A percentile compares a stretch with the other conserved stretches of the same genome.
phyloP scores from a whole-genome alignment of 2,329 filamentous ascomycete genomes.

The Ceratocystis colombiana region DNA sequence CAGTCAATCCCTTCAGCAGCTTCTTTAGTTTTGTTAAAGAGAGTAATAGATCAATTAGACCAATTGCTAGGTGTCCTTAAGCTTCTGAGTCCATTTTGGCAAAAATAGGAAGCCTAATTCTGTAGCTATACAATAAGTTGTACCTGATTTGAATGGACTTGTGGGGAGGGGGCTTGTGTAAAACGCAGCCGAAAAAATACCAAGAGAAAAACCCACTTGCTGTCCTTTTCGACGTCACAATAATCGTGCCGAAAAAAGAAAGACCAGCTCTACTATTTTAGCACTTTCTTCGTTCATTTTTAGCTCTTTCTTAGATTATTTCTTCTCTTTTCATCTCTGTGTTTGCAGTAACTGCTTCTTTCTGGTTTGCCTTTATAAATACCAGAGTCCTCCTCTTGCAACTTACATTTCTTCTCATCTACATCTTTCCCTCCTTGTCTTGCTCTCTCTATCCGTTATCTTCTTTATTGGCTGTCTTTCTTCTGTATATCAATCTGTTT shows the following conservation, averaged over 20 bases:
- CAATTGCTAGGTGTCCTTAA: background rate
- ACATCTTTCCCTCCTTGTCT: background rate
- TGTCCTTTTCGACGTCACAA: slow-evolving; percentile 26
- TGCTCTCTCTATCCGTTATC: background rate
- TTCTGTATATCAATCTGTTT: slow-evolving; percentile 4
- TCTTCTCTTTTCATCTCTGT: background rate
- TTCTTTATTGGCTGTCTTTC: background rate
- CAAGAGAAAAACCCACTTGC: slow-evolving; percentile 23
- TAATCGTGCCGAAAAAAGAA: background rate
- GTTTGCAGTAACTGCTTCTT: background rate
- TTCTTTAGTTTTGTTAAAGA: no score
- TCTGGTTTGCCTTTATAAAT: background rate
- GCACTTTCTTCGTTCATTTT: background rate
- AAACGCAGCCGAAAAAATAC: background rate
- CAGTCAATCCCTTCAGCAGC: no score
- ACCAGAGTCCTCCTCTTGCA: background rate
- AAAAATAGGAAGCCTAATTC: no score
- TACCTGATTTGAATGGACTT: no score
- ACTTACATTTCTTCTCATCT: background rate
- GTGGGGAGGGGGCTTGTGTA: background rate
- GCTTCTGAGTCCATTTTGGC: no score
- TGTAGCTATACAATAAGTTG: no score
- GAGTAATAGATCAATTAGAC: background rate
- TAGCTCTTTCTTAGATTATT: background rate
- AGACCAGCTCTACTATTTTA: slow-evolving; percentile 10